These are phyloP conservation scores for Sugiyamaella novakii DNA, from an alignment of 1,139 yeast species.

Conservation along the genomic window DNA sequence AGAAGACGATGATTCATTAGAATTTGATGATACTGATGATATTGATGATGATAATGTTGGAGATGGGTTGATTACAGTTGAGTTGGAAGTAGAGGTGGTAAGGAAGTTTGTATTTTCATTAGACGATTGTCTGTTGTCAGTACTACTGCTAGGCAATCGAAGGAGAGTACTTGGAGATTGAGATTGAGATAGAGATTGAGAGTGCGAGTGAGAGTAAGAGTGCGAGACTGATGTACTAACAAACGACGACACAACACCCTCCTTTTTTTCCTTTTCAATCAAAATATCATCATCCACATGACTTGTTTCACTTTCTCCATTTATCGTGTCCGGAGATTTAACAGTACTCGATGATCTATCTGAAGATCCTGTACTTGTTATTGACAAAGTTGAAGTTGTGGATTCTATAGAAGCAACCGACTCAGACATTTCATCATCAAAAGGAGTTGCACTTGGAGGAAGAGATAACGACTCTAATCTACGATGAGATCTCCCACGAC, in stretches of 20 bases:
- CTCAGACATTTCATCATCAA: neutral
- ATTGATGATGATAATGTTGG: slow-evolving; percentile 22
- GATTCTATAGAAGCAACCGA: neutral
- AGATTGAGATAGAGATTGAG: neutral
- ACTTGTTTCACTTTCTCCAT: neutral
- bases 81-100: neutral
- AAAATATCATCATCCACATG: neutral
- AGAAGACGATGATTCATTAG: slow-evolving; percentile 23
- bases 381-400: neutral
- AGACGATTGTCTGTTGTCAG: neutral
- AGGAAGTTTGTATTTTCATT: neutral
- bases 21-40: slow-evolving; percentile 20
- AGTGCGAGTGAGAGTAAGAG: neutral
- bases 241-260: neutral
- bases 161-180: slow-evolving; percentile 10
- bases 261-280: neutral
- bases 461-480: slow-evolving; percentile 17
- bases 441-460: slow-evolving; percentile 19
- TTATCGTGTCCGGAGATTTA: neutral
- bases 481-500: slow-evolving; percentile 14
- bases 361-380: neutral
- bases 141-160: neutral
- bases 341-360: slow-evolving; percentile 4
- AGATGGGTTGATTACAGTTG: slow-evolving; percentile 7
- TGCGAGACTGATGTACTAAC: neutral